Conservation (phyloP, 352 stramenopile species). For the Pythium phragmitis region DNA sequence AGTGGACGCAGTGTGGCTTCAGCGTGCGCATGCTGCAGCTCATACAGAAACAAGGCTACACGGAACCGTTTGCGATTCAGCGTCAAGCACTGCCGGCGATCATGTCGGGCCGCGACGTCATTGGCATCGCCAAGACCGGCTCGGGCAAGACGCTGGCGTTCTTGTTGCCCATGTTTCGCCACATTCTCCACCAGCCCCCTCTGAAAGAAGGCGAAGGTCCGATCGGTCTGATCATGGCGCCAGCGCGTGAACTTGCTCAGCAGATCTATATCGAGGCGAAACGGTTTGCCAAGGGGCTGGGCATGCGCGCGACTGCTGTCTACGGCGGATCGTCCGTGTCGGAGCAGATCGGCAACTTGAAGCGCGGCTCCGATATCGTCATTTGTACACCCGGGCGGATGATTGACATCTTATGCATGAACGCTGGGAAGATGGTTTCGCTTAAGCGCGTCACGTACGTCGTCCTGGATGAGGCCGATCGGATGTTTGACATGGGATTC, state of each 20-base stretch:
- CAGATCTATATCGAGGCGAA: slow-evolving; percentile 98
- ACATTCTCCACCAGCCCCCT: slow-evolving; percentile 93
- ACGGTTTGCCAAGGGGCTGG: slow-evolving; percentile 92
- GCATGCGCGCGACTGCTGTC: slow-evolving; percentile 92
- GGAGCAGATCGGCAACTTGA: slow-evolving; percentile 99
- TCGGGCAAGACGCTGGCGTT: slow-evolving; percentile 92
- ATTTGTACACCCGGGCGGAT: slow-evolving; percentile 98
- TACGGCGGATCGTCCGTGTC: slow-evolving; percentile 95
- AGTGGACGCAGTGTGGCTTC: slow-evolving; percentile 97
- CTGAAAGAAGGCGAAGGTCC: slow-evolving; percentile 95
- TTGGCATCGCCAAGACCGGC: slow-evolving; percentile 99
- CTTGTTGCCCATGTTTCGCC: slow-evolving; percentile 92
- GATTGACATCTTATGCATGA: slow-evolving; percentile 99
- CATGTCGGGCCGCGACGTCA: slow-evolving; percentile 98
- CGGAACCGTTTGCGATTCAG: slow-evolving; percentile 97
- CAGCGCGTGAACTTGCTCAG: slow-evolving; percentile 96
- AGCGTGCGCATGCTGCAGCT: slow-evolving; percentile 94
- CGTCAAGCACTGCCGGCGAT: slow-evolving; percentile 96
- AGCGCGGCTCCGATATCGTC: slow-evolving; percentile 97
- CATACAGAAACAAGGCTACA: slow-evolving; percentile 93
- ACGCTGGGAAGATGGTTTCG: slow-evolving; percentile 95
- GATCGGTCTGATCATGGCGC: slow-evolving; percentile 98
- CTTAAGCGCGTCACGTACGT: slow-evolving; percentile 97
- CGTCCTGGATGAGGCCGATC: slow-evolving; percentile 98
- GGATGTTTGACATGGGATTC: slow-evolving; percentile 99